Percentiles rank a stretch among this genome's conserved stretches.
Conservation (phyloP, 805 yeast species). For the Wickerhamiella dianesei region DNA sequence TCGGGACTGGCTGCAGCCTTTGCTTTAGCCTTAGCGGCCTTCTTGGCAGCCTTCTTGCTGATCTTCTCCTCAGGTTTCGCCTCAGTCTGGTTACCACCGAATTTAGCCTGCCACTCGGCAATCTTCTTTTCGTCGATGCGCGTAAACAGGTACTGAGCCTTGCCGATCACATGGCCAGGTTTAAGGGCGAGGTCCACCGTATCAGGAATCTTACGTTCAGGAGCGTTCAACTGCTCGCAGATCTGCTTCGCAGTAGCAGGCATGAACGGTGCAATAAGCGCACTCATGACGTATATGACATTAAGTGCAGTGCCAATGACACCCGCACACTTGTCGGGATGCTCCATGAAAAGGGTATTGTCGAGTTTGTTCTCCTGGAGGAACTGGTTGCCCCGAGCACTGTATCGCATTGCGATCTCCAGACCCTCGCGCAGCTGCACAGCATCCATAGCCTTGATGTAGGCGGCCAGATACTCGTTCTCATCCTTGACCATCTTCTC, state of each 20-base stretch:
- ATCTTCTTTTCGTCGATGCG: conserved; percentile 85
- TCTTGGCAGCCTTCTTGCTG: conserved; percentile 10
- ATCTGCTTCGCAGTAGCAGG: conserved; percentile 69
- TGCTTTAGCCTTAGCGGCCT: conserved; percentile 7
- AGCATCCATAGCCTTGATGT: conserved; percentile 60
- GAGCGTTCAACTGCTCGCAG: conserved; percentile 68
- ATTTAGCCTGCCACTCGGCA: conserved; percentile 72
- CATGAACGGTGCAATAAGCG: conserved; percentile 76
- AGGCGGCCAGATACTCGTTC: conserved; percentile 44
- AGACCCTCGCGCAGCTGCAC: conserved; percentile 70
- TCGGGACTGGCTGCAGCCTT: conserved; percentile 1
- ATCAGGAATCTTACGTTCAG: conserved; percentile 64
- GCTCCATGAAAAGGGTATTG: conserved; percentile 62
- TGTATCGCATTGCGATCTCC: conserved; percentile 79
- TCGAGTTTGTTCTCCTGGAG: conserved; percentile 93
- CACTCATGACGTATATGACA: conserved; percentile 70
- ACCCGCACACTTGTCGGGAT: conserved; percentile 74
- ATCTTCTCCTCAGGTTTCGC: conserved; percentile 7
- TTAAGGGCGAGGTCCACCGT: conserved; percentile 52
- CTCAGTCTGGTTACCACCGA: conserved; percentile 45
- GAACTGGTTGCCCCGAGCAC: conserved; percentile 88
- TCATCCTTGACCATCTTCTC: conserved; percentile 36
- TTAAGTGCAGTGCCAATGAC: conserved; percentile 87
- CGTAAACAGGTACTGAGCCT: conserved; percentile 81
- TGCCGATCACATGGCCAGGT: conserved; percentile 77